Evolutionary conservation across 495 filamentous ascomycete species (phyloP).

Genomic region (Aspergillus nidulans): DNA sequence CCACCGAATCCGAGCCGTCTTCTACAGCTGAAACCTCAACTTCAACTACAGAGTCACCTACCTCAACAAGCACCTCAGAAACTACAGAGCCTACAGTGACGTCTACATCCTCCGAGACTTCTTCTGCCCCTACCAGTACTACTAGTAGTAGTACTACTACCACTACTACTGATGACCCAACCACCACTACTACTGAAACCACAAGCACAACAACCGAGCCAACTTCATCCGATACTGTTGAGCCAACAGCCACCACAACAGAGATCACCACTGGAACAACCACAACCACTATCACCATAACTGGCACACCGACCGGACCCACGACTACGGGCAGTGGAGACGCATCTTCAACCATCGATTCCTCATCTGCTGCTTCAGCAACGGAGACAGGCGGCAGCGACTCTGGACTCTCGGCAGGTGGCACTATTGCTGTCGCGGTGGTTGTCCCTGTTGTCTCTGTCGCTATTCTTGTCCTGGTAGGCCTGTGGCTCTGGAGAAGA

Average conservation of each 20-base stretch:
- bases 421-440: slow-evolving; percentile 86
- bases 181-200: slow-evolving; percentile 6
- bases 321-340: slow-evolving; percentile 13
- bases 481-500: slow-evolving; percentile 81
- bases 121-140: slow-evolving; percentile 8
- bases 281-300: slow-evolving; percentile 27
- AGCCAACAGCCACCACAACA: slow-evolving; percentile 25
- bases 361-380: slow-evolving; percentile 21
- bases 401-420: slow-evolving; percentile 47
- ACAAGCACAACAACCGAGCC: slow-evolving; percentile 10
- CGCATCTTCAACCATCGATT: slow-evolving; percentile 26
- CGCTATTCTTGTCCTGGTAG: slow-evolving; percentile 69
- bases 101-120: not conserved
- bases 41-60: slow-evolving; percentile 9
- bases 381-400: slow-evolving; percentile 33
- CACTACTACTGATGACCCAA: not conserved
- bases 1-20: slow-evolving; percentile 9
- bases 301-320: slow-evolving; percentile 20
- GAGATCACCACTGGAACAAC: slow-evolving; percentile 3
- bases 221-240: not conserved
- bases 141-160: slow-evolving; percentile 1
- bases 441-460: slow-evolving; percentile 90
- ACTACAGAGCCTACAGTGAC: slow-evolving; percentile 9
- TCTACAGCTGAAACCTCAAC: slow-evolving; percentile 10
- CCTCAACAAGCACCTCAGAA: slow-evolving; percentile 16